These are phyloP conservation scores for Penicillium waksmanii DNA, from an alignment of 495 filamentous ascomycete genomes.

Conservation along the genomic window DNA sequence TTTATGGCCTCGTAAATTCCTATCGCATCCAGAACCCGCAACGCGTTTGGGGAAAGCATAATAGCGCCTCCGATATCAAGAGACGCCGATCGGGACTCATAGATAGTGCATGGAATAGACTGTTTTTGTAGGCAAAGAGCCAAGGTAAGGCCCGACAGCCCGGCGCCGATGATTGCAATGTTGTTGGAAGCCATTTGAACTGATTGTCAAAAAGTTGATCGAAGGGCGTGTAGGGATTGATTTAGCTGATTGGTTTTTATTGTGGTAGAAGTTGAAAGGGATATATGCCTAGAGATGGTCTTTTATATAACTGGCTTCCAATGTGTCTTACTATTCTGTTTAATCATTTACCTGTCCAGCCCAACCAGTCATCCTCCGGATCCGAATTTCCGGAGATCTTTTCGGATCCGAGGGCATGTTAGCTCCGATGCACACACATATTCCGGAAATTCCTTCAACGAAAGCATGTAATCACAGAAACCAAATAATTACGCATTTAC, in stretches of 20 bases:
- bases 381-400: not conserved
- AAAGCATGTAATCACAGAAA: too few relatives aligned
- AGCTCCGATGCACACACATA: not conserved
- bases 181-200: constrained; percentile 23
- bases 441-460: too few relatives aligned
- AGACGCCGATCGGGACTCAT: constrained; percentile 42
- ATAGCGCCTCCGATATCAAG: constrained; percentile 51
- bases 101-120: constrained; percentile 46
- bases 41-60: constrained; percentile 56
- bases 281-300: not conserved
- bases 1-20: constrained; percentile 47
- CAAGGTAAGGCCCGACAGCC: constrained; percentile 50
- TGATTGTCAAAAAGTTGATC: not conserved
- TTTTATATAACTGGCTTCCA: not conserved
- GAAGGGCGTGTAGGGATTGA: not conserved
- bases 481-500: too few relatives aligned
- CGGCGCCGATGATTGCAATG: constrained; percentile 52
- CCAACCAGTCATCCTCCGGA: not conserved
- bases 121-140: constrained; percentile 48
- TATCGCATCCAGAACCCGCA: constrained; percentile 49
- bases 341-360: too few relatives aligned
- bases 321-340: not conserved
- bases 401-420: not conserved
- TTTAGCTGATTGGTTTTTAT: not conserved
- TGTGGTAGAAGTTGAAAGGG: not conserved